Percentiles rank a stretch among this genome's conserved stretches.
Evolutionary conservation across 495 filamentous ascomycete species (phyloP).

Genomic region (Xylaria venustula): DNA sequence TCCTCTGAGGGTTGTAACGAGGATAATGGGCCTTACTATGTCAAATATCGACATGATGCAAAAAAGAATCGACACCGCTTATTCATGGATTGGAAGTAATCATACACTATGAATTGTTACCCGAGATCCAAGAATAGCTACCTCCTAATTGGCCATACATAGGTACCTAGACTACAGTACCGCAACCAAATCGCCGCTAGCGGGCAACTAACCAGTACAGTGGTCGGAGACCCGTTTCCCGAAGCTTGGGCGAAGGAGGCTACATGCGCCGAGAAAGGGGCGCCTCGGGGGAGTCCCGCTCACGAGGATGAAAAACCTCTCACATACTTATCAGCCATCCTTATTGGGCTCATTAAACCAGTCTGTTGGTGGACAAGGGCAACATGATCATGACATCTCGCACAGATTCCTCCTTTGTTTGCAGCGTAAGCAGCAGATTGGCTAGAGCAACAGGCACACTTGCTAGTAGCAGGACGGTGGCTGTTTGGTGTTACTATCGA

Average conservation of each 20-base stretch:
- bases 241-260: slow-evolving; percentile 6
- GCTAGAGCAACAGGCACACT: not conserved
- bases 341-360: not conserved
- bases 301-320: not conserved
- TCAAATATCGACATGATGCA: no score
- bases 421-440: not conserved
- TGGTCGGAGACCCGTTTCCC: slow-evolving; percentile 7
- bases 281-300: slow-evolving; percentile 10
- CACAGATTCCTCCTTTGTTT: not conserved
- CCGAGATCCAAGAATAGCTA: no score
- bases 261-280: slow-evolving; percentile 8
- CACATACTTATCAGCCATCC: not conserved
- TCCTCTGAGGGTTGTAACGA: no score
- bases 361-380: not conserved
- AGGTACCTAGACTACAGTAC: no score
- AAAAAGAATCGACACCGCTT: not conserved
- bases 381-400: not conserved
- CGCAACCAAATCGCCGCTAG: no score
- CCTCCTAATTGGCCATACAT: no score
- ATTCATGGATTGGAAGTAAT: no score
- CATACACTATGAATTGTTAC: no score
- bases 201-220: not conserved
- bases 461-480: not conserved
- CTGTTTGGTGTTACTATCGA: not conserved
- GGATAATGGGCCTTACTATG: no score